Evolutionary conservation across 2,329 filamentous ascomycete species (phyloP), one percentile per base, ranked within the genome.

Genomic region (Geosmithia putterillii): DNA sequence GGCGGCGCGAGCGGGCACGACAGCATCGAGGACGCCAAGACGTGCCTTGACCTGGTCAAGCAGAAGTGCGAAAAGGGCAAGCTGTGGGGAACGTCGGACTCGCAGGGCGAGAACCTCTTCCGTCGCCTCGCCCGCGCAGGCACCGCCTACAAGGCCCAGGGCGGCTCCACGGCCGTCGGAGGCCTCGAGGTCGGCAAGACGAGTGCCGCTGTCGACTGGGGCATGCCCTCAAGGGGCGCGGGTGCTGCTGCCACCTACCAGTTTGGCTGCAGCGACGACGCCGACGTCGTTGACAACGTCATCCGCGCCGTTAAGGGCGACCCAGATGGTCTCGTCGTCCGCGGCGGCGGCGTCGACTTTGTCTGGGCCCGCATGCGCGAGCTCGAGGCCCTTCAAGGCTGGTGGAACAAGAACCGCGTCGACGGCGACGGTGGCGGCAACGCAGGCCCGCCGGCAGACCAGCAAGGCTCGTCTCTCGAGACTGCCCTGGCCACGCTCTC

Each of bases 11-110:
- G 58, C 15, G 92, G 92, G 15, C 92, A 98, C 58, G 83, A 96
- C 69, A 92, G 86, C 46, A 74, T 95, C 48, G 92, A 98, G 61
- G 92, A 98, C 59, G 88, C 92, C 14, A 81, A 75, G 50, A 88
- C 92, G 3, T 94, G 88, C 50, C 79, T 98, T 14, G 89, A 96
- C 54, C 80, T 98, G 2, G 79, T 96, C 40, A 94, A 92, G 62
- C 82, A 90, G 57, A 98, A 98, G 61, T 95, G 90, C 59, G 89
- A 96, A 60, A 92, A 86, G 62, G 92, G 92, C 36, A 85, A 84
- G 50, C 64, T 70, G 20, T 98, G 89, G 86, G 92, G 87, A 32
- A 83, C 82, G 0, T 78, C 78, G 41, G 87, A 94, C 38, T 73
- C 79, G 2, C 81, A 80, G 39, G 81, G 80, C 36, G 92, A 98